Base-by-base conservation (phyloP, 2,329 filamentous ascomycete species). In the Paecilomyces niveus region DNA sequence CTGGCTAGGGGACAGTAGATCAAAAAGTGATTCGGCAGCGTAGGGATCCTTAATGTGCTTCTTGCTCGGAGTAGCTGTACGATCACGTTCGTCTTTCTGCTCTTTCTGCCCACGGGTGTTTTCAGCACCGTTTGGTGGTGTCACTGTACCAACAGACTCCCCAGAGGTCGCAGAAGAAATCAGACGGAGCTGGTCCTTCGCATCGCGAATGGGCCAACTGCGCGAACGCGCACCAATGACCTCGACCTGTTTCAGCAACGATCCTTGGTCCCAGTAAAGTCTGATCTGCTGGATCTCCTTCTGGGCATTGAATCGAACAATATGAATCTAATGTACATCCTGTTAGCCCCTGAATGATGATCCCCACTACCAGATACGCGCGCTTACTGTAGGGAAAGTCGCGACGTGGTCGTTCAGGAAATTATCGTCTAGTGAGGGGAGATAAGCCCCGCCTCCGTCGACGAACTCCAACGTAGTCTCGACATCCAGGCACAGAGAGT, bases 131-230 rank as follows among this genome's bases (percentile, higher is more conserved):
- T 45, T 45, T 45, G 61, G 58, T 8, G 59, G 60, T 11, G 59
- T 57, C 45, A 26, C 15, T 7, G 21, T 62, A 59, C 65, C 39
- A 45, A n/a, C 18, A 21, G 39, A 9, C 39, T 45, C 66, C 7
- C 67, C 64, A 21, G 70, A 68, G 50, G 68, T 64, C 66, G 85
- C 77, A 63, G 78, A 80, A 63, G 83, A 80, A 67, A 96, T 90
- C 68, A 96, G 78, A 67, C 85, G 87, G 65, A 88, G 82, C 78
- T 97, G 92, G 57, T 96, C 92, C 67, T 85, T 85, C 70, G 88
- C 89, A 71, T 96, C 92, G 65, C 86, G 85, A 70, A 99, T 95
- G 57, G 94, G 94, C 94, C 94, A 99, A 76, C 94, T 96, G 73
- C 89, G 89, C 58, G 90, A 90, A 57, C 89, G 88, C 71, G 87